Evolutionary conservation across 495 filamentous ascomycete species (phyloP).

Genomic region (Amphirosellinia nigrospora): DNA sequence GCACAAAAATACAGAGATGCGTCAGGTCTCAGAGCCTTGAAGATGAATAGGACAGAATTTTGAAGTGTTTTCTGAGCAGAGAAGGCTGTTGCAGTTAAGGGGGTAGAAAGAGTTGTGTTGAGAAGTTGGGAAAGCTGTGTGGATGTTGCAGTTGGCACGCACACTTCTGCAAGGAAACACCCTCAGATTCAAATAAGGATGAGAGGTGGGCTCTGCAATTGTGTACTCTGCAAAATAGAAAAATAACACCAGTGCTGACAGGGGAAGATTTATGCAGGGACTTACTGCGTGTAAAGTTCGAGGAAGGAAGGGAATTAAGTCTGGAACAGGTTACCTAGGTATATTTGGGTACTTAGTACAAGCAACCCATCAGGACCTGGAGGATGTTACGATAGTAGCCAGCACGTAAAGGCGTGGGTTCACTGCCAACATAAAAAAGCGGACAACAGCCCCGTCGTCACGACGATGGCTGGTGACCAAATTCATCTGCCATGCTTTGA

Average conservation of each 20-base stretch:
- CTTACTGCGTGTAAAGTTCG: not conserved
- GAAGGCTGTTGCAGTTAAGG: not conserved
- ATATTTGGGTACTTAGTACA: not conserved
- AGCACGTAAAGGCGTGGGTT: not conserved
- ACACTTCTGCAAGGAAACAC: not conserved
- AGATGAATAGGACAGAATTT: not conserved
- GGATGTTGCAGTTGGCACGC: not conserved
- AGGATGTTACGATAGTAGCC: not conserved
- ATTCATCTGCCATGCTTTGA: not conserved
- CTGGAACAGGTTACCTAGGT: not conserved
- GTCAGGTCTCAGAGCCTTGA: not conserved
- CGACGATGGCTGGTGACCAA: not conserved
- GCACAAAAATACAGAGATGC: not conserved
- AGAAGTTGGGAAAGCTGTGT: not conserved
- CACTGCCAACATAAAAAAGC: not conserved
- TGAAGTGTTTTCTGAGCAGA: not conserved
- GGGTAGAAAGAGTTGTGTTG: not conserved
- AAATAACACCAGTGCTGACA: no score
- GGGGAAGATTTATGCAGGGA: no score
- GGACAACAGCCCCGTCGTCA: constrained; percentile 10
- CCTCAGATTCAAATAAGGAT: not conserved
- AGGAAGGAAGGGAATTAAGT: not conserved
- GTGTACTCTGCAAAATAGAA: not conserved
- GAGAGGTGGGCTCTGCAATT: not conserved
- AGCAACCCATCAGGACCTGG: not conserved